These are phyloP conservation scores for Globisporangium barbulae DNA, from an alignment of 352 stramenopile species.

Conservation along the genomic window DNA sequence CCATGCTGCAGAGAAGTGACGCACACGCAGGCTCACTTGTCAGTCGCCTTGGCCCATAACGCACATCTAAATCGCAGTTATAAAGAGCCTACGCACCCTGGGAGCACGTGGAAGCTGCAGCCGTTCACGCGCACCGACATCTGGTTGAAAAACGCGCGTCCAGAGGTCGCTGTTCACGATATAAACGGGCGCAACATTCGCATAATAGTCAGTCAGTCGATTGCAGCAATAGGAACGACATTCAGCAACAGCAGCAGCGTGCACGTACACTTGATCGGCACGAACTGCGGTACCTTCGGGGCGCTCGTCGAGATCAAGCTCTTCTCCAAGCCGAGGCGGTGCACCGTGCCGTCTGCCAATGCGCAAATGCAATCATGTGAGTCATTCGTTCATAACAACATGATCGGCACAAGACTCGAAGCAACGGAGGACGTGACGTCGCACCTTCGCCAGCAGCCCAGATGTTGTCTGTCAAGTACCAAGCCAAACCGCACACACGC, in stretches of 20 bases:
- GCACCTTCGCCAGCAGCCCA: slow-evolving; percentile 65
- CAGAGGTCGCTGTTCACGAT: slow-evolving; percentile 18
- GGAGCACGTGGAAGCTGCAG: slow-evolving; percentile 83
- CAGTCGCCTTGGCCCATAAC: background rate
- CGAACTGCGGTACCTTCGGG: slow-evolving; percentile 47
- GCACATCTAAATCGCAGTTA: background rate
- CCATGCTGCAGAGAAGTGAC: slow-evolving; percentile 38
- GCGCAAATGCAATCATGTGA: background rate
- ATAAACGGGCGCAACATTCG: background rate
- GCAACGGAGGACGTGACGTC: background rate
- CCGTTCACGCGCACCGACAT: slow-evolving; percentile 83
- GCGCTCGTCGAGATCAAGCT: slow-evolving; percentile 71
- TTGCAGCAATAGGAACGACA: background rate
- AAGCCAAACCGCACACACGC: background rate
- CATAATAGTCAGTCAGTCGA: background rate
- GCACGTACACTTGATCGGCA: slow-evolving; percentile 46
- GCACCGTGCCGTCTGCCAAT: slow-evolving; percentile 64
- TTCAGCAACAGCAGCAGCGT: background rate
- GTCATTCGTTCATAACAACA: too few relatives aligned
- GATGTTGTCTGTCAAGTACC: slow-evolving; percentile 59
- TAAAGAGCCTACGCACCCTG: slow-evolving; percentile 23
- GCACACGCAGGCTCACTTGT: background rate
- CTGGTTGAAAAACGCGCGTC: slow-evolving; percentile 84
- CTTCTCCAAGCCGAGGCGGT: slow-evolving; percentile 80
- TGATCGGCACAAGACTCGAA: background rate